A percentile compares a stretch with the other conserved stretches of the same genome.
These are phyloP conservation scores for Barnettozyma sp. DNA, from an alignment of 805 yeast genomes.

Conservation along the genomic window DNA sequence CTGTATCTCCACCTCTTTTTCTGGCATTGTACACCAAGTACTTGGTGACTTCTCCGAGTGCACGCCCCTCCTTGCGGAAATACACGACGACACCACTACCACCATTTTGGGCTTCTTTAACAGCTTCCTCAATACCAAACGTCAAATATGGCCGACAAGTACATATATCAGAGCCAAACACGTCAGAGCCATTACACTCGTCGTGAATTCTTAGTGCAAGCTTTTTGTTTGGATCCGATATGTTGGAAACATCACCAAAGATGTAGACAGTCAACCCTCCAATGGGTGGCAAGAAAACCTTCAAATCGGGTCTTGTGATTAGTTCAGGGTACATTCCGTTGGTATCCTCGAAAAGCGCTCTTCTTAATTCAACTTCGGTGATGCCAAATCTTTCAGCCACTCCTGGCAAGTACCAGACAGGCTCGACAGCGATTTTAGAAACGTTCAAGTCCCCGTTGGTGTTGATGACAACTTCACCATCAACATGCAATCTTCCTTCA, in stretches of 20 bases:
- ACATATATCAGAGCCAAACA: constrained; percentile 61
- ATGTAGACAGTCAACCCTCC: constrained; percentile 64
- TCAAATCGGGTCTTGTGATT: constrained; percentile 60
- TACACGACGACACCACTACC: constrained; percentile 60
- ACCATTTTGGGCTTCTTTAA: constrained; percentile 60
- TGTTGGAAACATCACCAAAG: constrained; percentile 51
- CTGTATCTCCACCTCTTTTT: constrained; percentile 62
- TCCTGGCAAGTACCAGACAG: constrained; percentile 66
- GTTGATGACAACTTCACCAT: constrained; percentile 55
- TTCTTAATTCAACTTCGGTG: constrained; percentile 48
- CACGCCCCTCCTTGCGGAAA: constrained; percentile 65
- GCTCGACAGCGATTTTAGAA: constrained; percentile 61
- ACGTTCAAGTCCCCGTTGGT: constrained; percentile 54
- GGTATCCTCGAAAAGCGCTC: constrained; percentile 59
- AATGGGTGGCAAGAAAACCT: constrained; percentile 60
- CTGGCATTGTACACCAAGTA: constrained; percentile 65
- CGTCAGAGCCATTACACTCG: constrained; percentile 67
- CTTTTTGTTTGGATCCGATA: constrained; percentile 44
- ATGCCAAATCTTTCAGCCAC: constrained; percentile 58
- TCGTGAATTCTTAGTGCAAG: constrained; percentile 59
- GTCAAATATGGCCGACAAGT: constrained; percentile 64
- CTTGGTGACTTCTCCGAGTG: constrained; percentile 64
- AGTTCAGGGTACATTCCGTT: constrained; percentile 68
- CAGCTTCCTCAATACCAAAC: constrained; percentile 62
- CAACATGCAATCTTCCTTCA: constrained; percentile 46